Evolutionary conservation across 179 eudicot species (phyloP).

Genomic region (Spinacia oleracea): DNA sequence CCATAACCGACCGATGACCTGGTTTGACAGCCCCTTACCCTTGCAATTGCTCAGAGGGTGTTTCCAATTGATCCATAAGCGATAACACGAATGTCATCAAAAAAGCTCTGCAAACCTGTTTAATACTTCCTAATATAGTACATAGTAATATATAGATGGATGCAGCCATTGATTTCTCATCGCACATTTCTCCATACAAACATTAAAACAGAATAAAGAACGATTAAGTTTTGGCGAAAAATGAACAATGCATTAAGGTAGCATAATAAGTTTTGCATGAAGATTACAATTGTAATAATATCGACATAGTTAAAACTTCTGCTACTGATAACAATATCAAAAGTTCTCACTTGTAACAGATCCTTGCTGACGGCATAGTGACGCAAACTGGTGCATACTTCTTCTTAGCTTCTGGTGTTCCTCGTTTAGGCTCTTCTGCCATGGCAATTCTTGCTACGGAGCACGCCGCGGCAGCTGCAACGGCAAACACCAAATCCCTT

Average conservation of each 20-base stretch:
- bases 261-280: conserved; percentile 9
- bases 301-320: conserved; percentile 6
- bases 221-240: background rate
- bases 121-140: too few relatives aligned
- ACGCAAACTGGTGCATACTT: conserved; percentile 69
- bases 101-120: too few relatives aligned
- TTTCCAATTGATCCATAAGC: too few relatives aligned
- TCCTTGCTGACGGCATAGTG: conserved; percentile 69
- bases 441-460: conserved; percentile 48
- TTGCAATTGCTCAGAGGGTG: too few relatives aligned
- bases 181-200: background rate
- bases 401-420: conserved; percentile 72
- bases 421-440: conserved; percentile 71
- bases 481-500: conserved; percentile 68
- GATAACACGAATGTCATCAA: too few relatives aligned
- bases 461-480: conserved; percentile 53
- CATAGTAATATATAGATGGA: background rate
- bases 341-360: conserved; percentile 54
- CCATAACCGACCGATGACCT: too few relatives aligned
- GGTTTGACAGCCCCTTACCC: too few relatives aligned
- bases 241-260: background rate
- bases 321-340: background rate
- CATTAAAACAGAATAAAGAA: background rate
- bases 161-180: background rate
- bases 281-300: conserved; percentile 18